phyloP scores from a whole-genome alignment of 371 early-diverging fungal genomes.

The Haplosporangium sp. region DNA sequence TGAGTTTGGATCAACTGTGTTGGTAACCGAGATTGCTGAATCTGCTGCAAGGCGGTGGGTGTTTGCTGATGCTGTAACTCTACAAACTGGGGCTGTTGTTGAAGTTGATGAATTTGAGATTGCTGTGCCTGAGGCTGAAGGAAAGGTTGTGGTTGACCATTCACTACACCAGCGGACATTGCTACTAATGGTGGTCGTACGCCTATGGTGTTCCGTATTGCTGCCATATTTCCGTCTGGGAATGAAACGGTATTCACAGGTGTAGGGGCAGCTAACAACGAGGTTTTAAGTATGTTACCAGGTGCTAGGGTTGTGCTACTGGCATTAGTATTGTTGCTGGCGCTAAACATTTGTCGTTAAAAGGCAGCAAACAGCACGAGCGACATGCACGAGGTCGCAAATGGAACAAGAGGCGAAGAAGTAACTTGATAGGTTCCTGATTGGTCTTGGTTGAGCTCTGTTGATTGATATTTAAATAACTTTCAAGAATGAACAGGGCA shows the following conservation, averaged over 20 bases:
- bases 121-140: slow-evolving; percentile 6
- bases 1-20: slow-evolving; percentile 14
- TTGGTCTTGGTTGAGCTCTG: too few species aligned
- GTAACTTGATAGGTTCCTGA: neutral
- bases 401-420: neutral
- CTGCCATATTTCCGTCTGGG: slow-evolving; percentile 10
- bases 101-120: slow-evolving; percentile 10
- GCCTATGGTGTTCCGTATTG: neutral
- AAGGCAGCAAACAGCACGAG: neutral
- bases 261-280: neutral
- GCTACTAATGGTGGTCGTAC: neutral
- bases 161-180: slow-evolving; percentile 6
- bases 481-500: too few species aligned
- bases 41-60: neutral
- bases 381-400: neutral
- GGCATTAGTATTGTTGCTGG: slow-evolving; percentile 9
- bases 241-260: slow-evolving; percentile 1
- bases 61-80: neutral
- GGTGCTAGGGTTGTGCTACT: neutral
- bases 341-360: slow-evolving; percentile 7
- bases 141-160: slow-evolving; percentile 7
- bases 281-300: neutral
- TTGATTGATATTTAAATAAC: too few species aligned
- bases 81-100: slow-evolving; percentile 4
- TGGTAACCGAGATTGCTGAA: slow-evolving; percentile 6